Base-by-base conservation (phyloP, 306 rosid genomes). In the Medicago arabica region DNA sequence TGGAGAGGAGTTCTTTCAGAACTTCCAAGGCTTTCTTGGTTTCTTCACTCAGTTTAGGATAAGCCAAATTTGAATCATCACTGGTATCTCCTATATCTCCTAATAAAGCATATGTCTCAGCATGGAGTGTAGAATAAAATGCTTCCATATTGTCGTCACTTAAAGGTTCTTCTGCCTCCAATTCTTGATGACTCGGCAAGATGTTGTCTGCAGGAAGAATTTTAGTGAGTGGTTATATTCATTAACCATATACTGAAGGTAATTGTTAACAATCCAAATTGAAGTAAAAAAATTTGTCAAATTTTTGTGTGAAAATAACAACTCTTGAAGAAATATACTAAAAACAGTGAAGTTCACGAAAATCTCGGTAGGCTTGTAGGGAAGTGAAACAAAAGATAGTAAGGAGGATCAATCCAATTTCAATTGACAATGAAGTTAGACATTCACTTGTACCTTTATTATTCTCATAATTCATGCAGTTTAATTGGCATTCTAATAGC, bases 61-160 rank as follows among this genome's bases (percentile, higher is more conserved):
- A 74, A 16, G 44, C 46, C 75, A 72, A 13, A 19, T 67, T 72
- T 28, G 55, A 40, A 40, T 25, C 12, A 50, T 41, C 60, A 5
- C 50, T 59, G 2, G 51, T 36, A 39, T 72, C 61, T 58, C 12
- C 23, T 31, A 74, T 36, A 39, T 72, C 61, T 58, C 12, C 23
- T 31, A 74, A 57, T 41, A 66, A 15, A 55, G 12, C 36, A 13
- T 55, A 59, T 78, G 64, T 60, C 76, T 82, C 86, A 6, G 80
- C 86, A 50, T 60, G 68, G 28, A 78, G 82, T 10, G 82, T 14
- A 40, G 82, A 75, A 78, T 82, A 82, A 73, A 82, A 82, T 39
- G 76, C 41, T 73, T 75, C 81, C 86, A 82, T 82, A 7, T 40
- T 62, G 59, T 62, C 77, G 21, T 78, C 75, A 23, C 25, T 65